Base-by-base conservation (phyloP, 2,329 filamentous ascomycete genomes). In the Alternaria viburni region DNA sequence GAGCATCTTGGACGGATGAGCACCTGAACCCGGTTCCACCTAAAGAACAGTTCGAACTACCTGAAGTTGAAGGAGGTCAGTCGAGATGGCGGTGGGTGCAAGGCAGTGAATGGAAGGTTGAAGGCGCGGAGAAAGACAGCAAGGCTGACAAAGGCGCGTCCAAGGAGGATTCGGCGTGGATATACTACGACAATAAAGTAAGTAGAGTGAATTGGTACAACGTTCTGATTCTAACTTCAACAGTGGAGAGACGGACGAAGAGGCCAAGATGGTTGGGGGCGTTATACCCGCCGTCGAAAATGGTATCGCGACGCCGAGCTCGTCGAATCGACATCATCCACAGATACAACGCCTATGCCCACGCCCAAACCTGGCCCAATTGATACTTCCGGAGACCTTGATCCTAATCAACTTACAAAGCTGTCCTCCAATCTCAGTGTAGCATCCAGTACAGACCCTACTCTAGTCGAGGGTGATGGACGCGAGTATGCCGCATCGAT, bases 101-200 rank as follows among this genome's bases (percentile, higher is more conserved):
- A n/a, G 89, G 88, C 1, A 92, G 92, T 70, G 88, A 91, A 59
- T 99, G 96, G 96, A 88, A 89, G 57, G 90, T 98, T 25, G 95
- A 98, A 72, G 91, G 92, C 1, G 88, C 88, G 1, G 80, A 86
- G 17, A 66, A 73, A 13, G 75, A 78, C 30, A 64, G 63, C 17
- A 78, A 76, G 44, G 52, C 56, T 9, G 68, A 70, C 12, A 89
- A 81, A 25, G 72, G 69, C 7, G 71, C 64, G 12, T 74, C 76
- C 8, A 74, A 73, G 12, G 79, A 78, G n/a, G 83, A 84, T 4
- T 89, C 90, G 70, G 96, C 94, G 1, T 99, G 96, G 96, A 93
- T 97, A 41, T 99, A 96, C 80, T 99, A 97, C 77, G 96, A 99
- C 75, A 98, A 95, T 78, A 97, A 97, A 89, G 93, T 93, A 82